Conservation (phyloP, 345 rosid genomes). For the Linum trigynum region DNA sequence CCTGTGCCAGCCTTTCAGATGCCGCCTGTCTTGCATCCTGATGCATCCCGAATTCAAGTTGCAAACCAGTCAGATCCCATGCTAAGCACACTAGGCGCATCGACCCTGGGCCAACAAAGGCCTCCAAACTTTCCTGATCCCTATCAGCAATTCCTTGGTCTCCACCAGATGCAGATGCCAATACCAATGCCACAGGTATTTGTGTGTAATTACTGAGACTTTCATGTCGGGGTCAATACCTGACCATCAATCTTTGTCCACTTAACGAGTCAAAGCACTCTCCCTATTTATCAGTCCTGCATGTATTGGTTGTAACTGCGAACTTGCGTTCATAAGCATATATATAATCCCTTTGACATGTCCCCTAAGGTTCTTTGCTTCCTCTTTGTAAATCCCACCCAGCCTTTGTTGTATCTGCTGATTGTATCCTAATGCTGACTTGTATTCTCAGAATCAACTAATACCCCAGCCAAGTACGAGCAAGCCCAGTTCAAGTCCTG, state of each 20-base stretch:
- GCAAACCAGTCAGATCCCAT: conserved; percentile 36
- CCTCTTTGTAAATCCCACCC: not conserved
- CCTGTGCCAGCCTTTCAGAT: conserved; percentile 51
- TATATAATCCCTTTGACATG: not conserved
- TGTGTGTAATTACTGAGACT: not conserved
- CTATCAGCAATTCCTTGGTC: conserved; percentile 52
- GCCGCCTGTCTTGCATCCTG: conserved; percentile 42
- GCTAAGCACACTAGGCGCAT: conserved; percentile 30
- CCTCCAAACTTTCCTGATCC: conserved; percentile 46
- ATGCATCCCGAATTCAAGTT: conserved; percentile 43
- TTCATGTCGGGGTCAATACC: not conserved
- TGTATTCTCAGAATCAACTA: conserved; percentile 38
- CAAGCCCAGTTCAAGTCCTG: conserved; percentile 49
- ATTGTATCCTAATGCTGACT: not conserved
- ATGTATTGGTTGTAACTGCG: not conserved
- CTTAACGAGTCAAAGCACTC: not conserved
- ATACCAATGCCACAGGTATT: conserved; percentile 43
- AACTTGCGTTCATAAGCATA: not conserved
- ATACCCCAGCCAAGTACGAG: conserved; percentile 40
- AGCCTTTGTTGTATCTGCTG: not conserved
- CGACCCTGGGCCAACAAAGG: conserved; percentile 33
- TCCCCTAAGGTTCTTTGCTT: not conserved
- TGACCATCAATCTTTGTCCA: not conserved
- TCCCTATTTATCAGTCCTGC: not conserved
- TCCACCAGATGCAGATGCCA: conserved; percentile 47